phyloP scores from a whole-genome alignment of 106 monocot genomes.

The Phalaenopsis aphrodite region DNA sequence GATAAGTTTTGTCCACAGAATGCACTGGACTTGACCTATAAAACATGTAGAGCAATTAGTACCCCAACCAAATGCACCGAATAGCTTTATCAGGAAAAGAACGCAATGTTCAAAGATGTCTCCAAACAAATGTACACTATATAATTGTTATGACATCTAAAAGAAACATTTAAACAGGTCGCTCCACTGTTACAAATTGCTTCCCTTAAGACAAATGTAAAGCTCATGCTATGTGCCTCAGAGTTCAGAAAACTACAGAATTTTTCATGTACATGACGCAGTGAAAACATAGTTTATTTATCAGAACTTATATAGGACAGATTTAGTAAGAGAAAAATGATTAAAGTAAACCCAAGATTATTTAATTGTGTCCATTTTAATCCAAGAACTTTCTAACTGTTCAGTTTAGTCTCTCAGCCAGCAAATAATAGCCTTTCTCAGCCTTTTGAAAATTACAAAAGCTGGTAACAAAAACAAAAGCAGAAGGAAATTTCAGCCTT shows the following conservation, averaged over 20 bases:
- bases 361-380: too few species aligned
- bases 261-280: not conserved
- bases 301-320: not conserved
- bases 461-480: too few species aligned
- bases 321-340: not conserved
- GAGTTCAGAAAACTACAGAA: not conserved
- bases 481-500: too few species aligned
- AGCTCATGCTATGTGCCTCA: not conserved
- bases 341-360: too few species aligned
- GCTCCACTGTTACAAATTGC: not conserved
- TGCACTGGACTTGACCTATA: slow-evolving; percentile 46
- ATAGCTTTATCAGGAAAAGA: not conserved
- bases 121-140: not conserved
- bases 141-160: not conserved
- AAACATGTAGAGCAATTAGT: slow-evolving; percentile 2
- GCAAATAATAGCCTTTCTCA: too few species aligned
- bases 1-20: slow-evolving; percentile 62
- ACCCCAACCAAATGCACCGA: not conserved
- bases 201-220: not conserved
- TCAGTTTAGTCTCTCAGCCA: too few species aligned
- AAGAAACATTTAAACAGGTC: not conserved
- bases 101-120: not conserved
- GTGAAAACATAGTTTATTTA: not conserved
- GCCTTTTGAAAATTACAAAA: too few species aligned
- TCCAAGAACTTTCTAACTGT: too few species aligned